Percentiles rank a stretch among this genome's conserved stretches.
Evolutionary conservation across 2,329 filamentous ascomycete genomes (phyloP).

Genomic region (Zasmidium angulare): DNA sequence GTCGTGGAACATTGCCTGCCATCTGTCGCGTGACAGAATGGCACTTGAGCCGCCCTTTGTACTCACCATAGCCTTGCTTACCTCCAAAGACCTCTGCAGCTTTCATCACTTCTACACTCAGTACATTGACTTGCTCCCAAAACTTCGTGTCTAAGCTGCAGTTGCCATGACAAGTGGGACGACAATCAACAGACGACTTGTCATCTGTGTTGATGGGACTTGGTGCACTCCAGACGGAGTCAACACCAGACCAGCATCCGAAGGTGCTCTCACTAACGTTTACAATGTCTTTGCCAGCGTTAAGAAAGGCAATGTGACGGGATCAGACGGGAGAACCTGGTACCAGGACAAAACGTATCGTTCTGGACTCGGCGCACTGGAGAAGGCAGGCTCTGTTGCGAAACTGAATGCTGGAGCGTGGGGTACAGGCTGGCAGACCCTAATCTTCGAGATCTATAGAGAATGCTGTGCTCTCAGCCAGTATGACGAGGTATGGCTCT

Average conservation of each 20-base stretch:
- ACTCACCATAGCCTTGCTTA: too few relatives aligned
- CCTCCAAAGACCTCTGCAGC: too few relatives aligned
- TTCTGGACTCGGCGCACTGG: neutral
- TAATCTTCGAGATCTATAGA: slow-evolving; percentile 6
- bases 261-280: neutral
- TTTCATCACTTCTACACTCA: too few relatives aligned
- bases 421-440: slow-evolving; percentile 1
- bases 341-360: neutral
- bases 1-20: too few relatives aligned
- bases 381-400: neutral
- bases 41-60: too few relatives aligned
- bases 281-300: neutral
- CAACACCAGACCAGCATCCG: neutral
- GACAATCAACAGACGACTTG: neutral
- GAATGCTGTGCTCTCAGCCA: slow-evolving; percentile 14
- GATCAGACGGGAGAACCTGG: neutral
- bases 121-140: too few relatives aligned
- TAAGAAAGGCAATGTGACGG: neutral
- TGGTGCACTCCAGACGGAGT: neutral
- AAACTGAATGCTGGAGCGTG: neutral
- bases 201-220: neutral
- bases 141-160: too few relatives aligned
- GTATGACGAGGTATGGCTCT: slow-evolving; percentile 42
- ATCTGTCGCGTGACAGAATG: too few relatives aligned
- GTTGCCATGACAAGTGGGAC: too few relatives aligned